Percentiles rank a stretch among this genome's conserved stretches.
These are phyloP conservation scores for Eucalyptus albens DNA, from an alignment of 345 rosid genomes.

Conservation along the genomic window DNA sequence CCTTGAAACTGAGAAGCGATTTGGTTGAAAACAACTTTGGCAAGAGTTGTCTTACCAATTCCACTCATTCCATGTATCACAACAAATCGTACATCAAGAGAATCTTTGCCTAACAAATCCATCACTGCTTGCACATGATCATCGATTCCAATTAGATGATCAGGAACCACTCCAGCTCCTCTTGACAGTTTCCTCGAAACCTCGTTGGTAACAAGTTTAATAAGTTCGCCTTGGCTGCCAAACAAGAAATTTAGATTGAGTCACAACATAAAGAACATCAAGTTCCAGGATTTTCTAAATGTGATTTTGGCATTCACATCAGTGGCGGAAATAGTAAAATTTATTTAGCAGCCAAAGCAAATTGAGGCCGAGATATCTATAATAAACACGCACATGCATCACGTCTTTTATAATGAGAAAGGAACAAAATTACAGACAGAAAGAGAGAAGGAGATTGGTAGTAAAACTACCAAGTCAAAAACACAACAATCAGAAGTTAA, in stretches of 20 bases:
- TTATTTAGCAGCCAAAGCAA: background rate
- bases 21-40: background rate
- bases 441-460: background rate
- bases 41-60: slow-evolving; percentile 1
- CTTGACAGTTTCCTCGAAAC: background rate
- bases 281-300: background rate
- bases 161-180: background rate
- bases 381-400: accelerated
- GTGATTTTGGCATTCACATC: background rate
- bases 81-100: background rate
- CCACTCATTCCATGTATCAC: background rate
- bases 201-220: background rate
- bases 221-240: background rate
- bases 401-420: background rate
- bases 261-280: background rate
- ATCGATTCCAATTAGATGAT: background rate
- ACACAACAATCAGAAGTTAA: background rate
- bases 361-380: background rate
- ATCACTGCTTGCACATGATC: background rate
- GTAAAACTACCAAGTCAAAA: background rate
- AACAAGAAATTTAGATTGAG: background rate
- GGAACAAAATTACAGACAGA: background rate
- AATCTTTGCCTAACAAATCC: background rate
- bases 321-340: background rate
- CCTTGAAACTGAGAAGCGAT: background rate